These are phyloP conservation scores for Deuterostichococcus epilithicus DNA, from an alignment of 139 green algal species.

Conservation along the genomic window DNA sequence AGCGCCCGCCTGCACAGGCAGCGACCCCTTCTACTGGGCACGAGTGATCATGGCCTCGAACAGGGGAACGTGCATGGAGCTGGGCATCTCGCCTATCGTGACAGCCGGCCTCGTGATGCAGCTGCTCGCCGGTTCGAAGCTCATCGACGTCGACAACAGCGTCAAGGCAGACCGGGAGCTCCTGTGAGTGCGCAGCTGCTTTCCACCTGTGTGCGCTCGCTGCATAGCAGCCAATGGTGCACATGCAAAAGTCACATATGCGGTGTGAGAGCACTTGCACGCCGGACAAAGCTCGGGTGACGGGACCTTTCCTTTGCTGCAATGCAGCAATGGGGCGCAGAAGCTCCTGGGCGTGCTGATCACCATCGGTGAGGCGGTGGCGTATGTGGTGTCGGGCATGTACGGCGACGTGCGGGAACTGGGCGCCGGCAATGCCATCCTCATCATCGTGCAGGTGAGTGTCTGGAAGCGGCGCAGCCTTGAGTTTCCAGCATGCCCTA, in stretches of 20 bases:
- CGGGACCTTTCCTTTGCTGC: background rate
- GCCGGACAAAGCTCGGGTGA: too few species aligned
- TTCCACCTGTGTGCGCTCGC: background rate
- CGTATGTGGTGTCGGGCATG: conserved; percentile 99
- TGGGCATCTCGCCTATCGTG: conserved; percentile 96
- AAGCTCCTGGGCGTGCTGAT: conserved; percentile 98
- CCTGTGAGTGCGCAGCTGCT: conserved; percentile 47
- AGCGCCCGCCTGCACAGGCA: too few species aligned
- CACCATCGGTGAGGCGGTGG: conserved; percentile 97
- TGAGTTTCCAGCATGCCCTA: too few species aligned
- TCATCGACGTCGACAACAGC: conserved; percentile 97
- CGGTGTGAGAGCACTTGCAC: too few species aligned
- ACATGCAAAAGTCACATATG: too few species aligned
- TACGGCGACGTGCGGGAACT: conserved; percentile 96
- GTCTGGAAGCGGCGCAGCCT: conserved; percentile 15
- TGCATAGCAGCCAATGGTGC: background rate
- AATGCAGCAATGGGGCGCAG: conserved; percentile 81
- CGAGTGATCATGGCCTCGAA: conserved; percentile 98
- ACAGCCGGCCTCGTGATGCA: conserved; percentile 97
- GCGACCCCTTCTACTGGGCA: conserved; percentile 97
- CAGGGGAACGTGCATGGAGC: conserved; percentile 95
- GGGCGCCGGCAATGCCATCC: conserved; percentile 82
- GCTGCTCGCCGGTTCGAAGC: conserved; percentile 94
- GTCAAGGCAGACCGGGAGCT: conserved; percentile 95
- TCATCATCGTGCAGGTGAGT: conserved; percentile 91